phyloP scores from a whole-genome alignment of 192 early-diverging fungal genomes.

The Dispira simplex region DNA sequence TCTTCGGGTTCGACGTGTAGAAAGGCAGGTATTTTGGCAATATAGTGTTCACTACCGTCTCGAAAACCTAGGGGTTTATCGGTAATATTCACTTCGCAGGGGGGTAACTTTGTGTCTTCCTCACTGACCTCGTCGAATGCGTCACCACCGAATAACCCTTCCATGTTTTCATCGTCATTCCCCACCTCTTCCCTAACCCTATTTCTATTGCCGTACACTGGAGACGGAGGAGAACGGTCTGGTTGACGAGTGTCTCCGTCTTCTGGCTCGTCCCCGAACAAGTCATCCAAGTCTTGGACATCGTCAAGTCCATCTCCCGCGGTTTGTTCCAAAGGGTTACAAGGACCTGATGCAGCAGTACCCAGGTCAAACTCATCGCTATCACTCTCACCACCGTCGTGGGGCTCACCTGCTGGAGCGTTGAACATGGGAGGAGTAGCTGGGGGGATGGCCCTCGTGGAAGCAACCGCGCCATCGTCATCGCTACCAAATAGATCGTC shows the following conservation, averaged over 20 bases:
- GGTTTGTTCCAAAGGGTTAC: too few species aligned
- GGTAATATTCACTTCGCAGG: too few species aligned
- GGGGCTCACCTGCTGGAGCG: not conserved
- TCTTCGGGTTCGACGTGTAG: conserved; percentile 44
- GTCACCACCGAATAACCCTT: conserved; percentile 5
- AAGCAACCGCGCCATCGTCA: not conserved
- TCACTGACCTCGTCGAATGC: not conserved
- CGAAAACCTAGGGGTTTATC: not conserved
- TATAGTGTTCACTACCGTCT: conserved; percentile 13
- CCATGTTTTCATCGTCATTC: conserved; percentile 2
- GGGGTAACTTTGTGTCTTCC: not conserved
- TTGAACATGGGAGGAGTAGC: not conserved
- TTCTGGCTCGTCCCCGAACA: not conserved
- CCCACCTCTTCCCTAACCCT: not conserved
- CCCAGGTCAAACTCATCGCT: conserved; percentile 8
- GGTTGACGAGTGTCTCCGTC: not conserved
- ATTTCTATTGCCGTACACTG: too few species aligned
- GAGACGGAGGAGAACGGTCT: not conserved
- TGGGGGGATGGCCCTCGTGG: not conserved
- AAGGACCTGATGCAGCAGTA: not conserved
- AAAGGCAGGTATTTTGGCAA: conserved; percentile 47
- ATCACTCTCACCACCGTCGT: conserved; percentile 1
- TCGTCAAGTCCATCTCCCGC: not conserved
- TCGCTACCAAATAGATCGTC: conserved; percentile 3
- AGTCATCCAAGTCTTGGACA: not conserved